Evolutionary conservation across 768 basidiomycete genomes (phyloP), one percentile per base, ranked within the genome.

Genomic region (Boletales sp.): DNA sequence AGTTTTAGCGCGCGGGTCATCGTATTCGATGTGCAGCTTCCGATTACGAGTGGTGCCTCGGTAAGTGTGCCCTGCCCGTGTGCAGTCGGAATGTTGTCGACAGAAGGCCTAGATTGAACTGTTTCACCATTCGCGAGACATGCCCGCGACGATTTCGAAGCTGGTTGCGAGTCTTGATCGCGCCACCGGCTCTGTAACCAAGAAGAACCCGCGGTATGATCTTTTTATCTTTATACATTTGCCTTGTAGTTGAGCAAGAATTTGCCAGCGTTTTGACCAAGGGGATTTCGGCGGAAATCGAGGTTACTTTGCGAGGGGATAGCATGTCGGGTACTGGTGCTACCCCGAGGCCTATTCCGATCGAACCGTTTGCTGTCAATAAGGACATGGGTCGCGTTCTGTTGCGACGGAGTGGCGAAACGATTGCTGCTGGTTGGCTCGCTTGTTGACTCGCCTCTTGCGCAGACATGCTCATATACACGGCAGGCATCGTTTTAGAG

Each of bases 311-410:
- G 37, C 82, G 94, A 17, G 71, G 76, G 5, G 71, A 75, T 1
- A 72, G 77, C 13, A 67, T 79, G 8, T 77, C 79, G 7, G 80
- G 81, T 10, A 65, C 76, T 9, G 60, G 71, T 11, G 54, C 74
- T 0, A 63, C 68, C 31, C 70, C 74, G 14, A 74, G 82, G 8
- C 77, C 84, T 2, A 86, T 97, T 21, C 90, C 97, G 12, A 63
- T 98, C 14, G 97, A 98, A 64, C 79, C 89, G 2, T 95, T 97
- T 57, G 69, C 82, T 1, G 71, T 72, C 8, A 98, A 94, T 71
- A 99, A 98, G 69, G 90, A 94, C 48, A 97, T 98, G 97, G 97
- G 97, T 0, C 73, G 97, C 41, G 79, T 99, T 44, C 64, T 99
- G 54, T 74, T 99, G 50, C 75, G 97, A 39, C 74, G 95, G 47